Percentiles rank a stretch among this genome's conserved stretches.
Evolutionary conservation across 129 eudicot species (phyloP).

Genomic region (Centaurea solstitialis): DNA sequence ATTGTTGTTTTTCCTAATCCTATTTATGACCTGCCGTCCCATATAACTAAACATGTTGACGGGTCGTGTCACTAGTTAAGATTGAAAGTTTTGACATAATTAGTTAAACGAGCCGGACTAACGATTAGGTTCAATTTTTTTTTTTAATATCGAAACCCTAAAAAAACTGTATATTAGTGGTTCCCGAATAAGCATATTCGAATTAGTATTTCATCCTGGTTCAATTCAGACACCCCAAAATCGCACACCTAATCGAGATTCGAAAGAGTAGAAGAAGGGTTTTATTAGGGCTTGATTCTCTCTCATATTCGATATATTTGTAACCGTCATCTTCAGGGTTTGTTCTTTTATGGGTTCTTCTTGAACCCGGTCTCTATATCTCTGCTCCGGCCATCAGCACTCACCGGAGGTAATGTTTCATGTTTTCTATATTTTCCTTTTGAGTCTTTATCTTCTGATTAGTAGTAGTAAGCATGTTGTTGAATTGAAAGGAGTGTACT

Average conservation of each 20-base stretch:
- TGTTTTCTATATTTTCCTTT: background rate
- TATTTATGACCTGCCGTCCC: too few species aligned
- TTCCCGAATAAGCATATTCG: too few species aligned
- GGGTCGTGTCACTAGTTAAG: too few species aligned
- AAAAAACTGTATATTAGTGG: too few species aligned
- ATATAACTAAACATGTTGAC: too few species aligned
- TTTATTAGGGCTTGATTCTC: background rate
- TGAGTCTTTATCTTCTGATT: background rate
- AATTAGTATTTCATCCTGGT: too few species aligned
- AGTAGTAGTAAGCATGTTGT: background rate
- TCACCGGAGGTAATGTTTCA: background rate
- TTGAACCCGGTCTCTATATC: background rate
- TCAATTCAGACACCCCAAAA: background rate
- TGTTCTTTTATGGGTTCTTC: background rate
- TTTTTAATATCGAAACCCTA: too few species aligned
- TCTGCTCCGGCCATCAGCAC: background rate
- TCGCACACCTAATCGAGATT: background rate
- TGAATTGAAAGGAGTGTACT: background rate
- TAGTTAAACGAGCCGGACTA: too few species aligned
- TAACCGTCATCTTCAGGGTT: background rate
- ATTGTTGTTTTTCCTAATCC: too few species aligned
- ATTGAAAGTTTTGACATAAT: too few species aligned
- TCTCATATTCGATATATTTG: background rate
- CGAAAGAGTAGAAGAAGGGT: background rate
- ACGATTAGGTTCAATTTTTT: too few species aligned